phyloP scores from a whole-genome alignment of 75 land plant species.

The Sequoiadendron giganteum region DNA sequence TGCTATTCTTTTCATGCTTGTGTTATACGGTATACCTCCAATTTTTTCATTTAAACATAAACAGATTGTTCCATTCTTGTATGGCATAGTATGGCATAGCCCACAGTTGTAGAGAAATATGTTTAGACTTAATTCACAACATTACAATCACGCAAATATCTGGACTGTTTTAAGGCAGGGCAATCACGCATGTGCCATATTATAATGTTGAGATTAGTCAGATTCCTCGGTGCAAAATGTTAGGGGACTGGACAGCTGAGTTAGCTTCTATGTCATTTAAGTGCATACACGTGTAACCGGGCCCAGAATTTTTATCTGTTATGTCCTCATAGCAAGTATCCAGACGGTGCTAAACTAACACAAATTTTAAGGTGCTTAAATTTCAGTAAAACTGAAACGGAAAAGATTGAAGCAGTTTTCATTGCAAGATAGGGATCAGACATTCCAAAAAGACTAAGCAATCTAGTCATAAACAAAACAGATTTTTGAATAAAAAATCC shows the following conservation, averaged over 20 bases:
- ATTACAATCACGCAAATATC: background rate
- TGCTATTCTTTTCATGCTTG: background rate
- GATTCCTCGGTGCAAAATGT: background rate
- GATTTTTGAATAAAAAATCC: background rate
- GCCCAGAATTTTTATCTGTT: background rate
- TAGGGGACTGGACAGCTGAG: background rate
- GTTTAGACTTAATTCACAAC: background rate
- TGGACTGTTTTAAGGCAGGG: background rate
- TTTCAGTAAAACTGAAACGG: background rate
- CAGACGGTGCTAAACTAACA: background rate
- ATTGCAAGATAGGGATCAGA: no score
- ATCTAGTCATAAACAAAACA: background rate
- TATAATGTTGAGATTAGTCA: background rate
- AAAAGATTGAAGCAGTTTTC: background rate
- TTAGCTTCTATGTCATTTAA: background rate
- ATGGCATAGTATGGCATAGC: slow-evolving; percentile 3
- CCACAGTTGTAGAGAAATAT: background rate
- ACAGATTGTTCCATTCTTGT: background rate
- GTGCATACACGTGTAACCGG: background rate
- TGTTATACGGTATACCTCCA: background rate
- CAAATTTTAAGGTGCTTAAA: background rate
- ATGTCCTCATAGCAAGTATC: no score
- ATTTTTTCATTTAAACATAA: no score
- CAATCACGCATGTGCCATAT: background rate
- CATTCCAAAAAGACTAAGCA: no score